Conservation (phyloP, 768 basidiomycete genomes). For the Rickenella mellea region DNA sequence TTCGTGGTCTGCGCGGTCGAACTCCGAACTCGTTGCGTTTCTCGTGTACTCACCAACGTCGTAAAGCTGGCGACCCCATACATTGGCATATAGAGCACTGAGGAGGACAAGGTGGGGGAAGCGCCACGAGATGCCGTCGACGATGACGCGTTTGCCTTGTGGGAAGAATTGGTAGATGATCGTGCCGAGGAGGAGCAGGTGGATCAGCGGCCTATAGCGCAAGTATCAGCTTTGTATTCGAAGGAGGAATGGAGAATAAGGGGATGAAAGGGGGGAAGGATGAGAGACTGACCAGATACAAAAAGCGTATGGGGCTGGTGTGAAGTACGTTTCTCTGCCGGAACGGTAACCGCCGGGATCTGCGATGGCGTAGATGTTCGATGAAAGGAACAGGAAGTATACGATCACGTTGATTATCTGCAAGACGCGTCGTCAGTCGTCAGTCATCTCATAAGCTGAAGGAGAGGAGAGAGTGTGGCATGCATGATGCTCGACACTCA, state of each 20-base stretch:
- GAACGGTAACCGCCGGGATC: slow-evolving; percentile 62
- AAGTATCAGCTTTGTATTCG: too few relatives aligned
- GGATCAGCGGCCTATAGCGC: slow-evolving; percentile 65
- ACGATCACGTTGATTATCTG: slow-evolving; percentile 74
- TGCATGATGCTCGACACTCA: too few relatives aligned
- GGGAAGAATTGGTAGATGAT: slow-evolving; percentile 86
- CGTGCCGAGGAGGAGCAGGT: slow-evolving; percentile 83
- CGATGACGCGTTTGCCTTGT: slow-evolving; percentile 62
- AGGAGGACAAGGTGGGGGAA: slow-evolving; percentile 82
- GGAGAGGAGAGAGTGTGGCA: background rate
- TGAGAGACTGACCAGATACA: slow-evolving; percentile 60
- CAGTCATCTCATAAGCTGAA: slow-evolving; percentile 1
- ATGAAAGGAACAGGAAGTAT: slow-evolving; percentile 81
- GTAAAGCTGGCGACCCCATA: slow-evolving; percentile 77
- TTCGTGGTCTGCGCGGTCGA: slow-evolving; percentile 6
- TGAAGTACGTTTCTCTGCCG: slow-evolving; percentile 84
- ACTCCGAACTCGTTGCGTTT: background rate
- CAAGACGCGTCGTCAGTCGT: background rate
- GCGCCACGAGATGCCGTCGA: slow-evolving; percentile 87
- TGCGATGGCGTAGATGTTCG: slow-evolving; percentile 81
- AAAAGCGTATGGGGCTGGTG: slow-evolving; percentile 88
- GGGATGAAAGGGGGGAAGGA: background rate
- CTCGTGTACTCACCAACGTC: slow-evolving; percentile 47
- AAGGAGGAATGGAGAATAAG: too few relatives aligned
- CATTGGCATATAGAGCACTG: slow-evolving; percentile 82